Evolutionary conservation across 2,329 filamentous ascomycete species (phyloP), one percentile per base, ranked within the genome.

Genomic region (Xylaria sp.): DNA sequence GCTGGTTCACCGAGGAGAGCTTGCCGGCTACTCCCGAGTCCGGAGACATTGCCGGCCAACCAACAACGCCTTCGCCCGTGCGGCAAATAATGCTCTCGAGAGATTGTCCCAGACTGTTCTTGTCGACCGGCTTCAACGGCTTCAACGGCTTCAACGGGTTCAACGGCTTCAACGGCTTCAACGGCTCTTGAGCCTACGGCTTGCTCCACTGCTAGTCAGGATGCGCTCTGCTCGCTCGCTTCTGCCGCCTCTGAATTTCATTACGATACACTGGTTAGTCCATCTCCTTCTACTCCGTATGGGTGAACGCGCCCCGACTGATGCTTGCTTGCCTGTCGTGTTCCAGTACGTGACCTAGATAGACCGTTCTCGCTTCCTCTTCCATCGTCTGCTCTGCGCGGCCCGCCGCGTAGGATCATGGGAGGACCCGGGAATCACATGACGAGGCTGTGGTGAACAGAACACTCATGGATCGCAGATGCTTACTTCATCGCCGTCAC

Each of bases 401-500:
- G 51, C 57, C 13, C 20, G 0, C 25, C 10, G 1, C 46, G 39
- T n/a, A 0, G 23, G 48, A 9, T 41, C 13, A 25, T 37, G n/a
- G 55, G 13, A 23, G n/a, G 34, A n/a, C 41, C 13, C 25, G 12
- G 18, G 32, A 28, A 28, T 41, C 39, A 28, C 48, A 50, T 41
- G 46, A n/a, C 25, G 44, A 50, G 18, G 25, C 18, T 57, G 25
- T 64, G 39, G 39, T 41, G 34, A 15, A 56, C n/a, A 64, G 32
- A 54, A 37, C n/a, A 52, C 66, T 71, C 60, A 72, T 59, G 23
- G 48, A 25, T 57, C 46, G 46, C 34, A 72, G 70, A 91, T 80
- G 78, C 84, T 50, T 92, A 92, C 79, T 92, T 92, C 76, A 82
- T 91, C 68, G 60, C 79, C 7, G 85, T 86, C 10, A 84, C 83